Conservation (phyloP, 2,329 filamentous ascomycete species). For the Fusarium decemcellulare region DNA sequence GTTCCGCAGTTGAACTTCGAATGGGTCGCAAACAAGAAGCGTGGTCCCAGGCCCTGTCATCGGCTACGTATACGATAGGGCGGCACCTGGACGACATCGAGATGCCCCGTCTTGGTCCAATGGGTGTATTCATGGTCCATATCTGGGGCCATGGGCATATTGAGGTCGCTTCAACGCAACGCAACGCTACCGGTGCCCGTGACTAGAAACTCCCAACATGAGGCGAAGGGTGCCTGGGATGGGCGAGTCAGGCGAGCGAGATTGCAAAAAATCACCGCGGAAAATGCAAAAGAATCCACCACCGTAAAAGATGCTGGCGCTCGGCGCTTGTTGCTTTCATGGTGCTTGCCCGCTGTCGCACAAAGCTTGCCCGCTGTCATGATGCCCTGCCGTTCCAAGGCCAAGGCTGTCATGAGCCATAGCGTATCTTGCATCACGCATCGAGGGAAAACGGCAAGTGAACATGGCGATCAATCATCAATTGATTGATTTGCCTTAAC, state of each 20-base stretch:
- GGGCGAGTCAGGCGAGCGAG: slow-evolving; percentile 10
- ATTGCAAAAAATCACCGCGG: slow-evolving; percentile 12
- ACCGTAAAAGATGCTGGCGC: slow-evolving; percentile 2
- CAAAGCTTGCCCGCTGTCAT: slow-evolving; percentile 28
- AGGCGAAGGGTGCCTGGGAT: slow-evolving; percentile 11
- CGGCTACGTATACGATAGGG: slow-evolving; percentile 41
- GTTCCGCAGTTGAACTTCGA: slow-evolving; percentile 26
- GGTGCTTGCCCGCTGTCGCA: slow-evolving; percentile 13
- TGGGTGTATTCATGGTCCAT: slow-evolving; percentile 39
- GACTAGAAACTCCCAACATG: slow-evolving; percentile 22
- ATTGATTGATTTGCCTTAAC: slow-evolving; percentile 36
- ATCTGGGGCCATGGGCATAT: slow-evolving; percentile 34
- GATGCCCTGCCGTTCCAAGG: slow-evolving; percentile 30
- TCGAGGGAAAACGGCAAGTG: slow-evolving; percentile 30
- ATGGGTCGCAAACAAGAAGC: slow-evolving; percentile 39
- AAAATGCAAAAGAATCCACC: slow-evolving; percentile 4
- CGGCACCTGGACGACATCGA: slow-evolving; percentile 42
- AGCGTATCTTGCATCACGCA: slow-evolving; percentile 33
- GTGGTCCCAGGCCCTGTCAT: slow-evolving; percentile 38
- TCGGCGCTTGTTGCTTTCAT: not conserved
- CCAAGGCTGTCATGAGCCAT: slow-evolving; percentile 31
- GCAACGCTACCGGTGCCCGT: slow-evolving; percentile 34
- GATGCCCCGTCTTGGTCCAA: slow-evolving; percentile 43
- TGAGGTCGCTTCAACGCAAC: slow-evolving; percentile 37
- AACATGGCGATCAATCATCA: slow-evolving; percentile 35